phyloP scores from a whole-genome alignment of 805 yeast genomes.

The Spathaspora girioi region DNA sequence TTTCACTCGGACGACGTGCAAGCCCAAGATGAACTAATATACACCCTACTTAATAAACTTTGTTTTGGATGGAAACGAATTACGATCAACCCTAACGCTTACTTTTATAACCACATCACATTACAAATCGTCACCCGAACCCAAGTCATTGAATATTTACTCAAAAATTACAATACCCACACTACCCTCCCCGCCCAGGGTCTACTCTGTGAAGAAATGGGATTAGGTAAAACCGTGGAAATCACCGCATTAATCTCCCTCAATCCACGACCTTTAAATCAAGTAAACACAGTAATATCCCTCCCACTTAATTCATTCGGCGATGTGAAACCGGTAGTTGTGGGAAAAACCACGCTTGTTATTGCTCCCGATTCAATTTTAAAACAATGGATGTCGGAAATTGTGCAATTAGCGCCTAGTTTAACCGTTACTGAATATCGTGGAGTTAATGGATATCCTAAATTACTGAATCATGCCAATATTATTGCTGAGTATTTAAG shows the following conservation, averaged over 20 bases:
- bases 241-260: conserved; percentile 59
- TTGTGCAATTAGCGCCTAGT: conserved; percentile 53
- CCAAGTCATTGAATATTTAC: conserved; percentile 25
- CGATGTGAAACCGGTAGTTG: conserved; percentile 42
- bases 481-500: conserved; percentile 52
- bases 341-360: conserved; percentile 70
- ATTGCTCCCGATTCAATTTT: conserved; percentile 84
- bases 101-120: conserved; percentile 51
- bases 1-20: neutral
- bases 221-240: conserved; percentile 93
- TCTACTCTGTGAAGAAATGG: conserved; percentile 92
- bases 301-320: conserved; percentile 31
- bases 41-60: conserved; percentile 33
- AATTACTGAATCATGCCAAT: conserved; percentile 27
- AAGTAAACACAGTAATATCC: conserved; percentile 27
- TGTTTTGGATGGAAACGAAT: conserved; percentile 52
- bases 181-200: conserved; percentile 48
- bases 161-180: conserved; percentile 19
- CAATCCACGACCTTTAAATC: conserved; percentile 49
- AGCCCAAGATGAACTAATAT: conserved; percentile 14
- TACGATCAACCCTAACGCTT: conserved; percentile 7
- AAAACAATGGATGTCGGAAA: conserved; percentile 83
- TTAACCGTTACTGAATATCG: conserved; percentile 60
- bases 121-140: conserved; percentile 40
- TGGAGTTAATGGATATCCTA: conserved; percentile 42